Percentiles rank a stretch among this genome's conserved stretches.
Conservation (phyloP, 805 yeast species). For the Pichia insulana region DNA sequence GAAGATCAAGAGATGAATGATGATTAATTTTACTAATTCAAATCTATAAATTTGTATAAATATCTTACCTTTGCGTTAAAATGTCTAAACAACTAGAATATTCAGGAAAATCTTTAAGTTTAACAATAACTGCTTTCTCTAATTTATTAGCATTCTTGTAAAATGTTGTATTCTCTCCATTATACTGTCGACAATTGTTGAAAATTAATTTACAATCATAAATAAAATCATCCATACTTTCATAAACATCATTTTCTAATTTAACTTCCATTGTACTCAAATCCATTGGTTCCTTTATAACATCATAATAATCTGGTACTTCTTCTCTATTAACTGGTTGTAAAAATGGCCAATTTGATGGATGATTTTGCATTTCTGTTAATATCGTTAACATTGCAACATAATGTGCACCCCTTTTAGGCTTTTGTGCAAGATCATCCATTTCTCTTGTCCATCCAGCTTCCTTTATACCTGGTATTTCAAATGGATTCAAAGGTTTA, state of each 20-base stretch:
- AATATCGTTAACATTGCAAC: conserved; percentile 85
- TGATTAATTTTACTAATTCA: not conserved
- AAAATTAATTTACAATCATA: conserved; percentile 82
- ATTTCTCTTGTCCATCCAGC: conserved; percentile 98
- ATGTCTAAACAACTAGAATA: conserved; percentile 72
- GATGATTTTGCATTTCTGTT: conserved; percentile 85
- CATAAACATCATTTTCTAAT: conserved; percentile 85
- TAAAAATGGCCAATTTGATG: conserved; percentile 97
- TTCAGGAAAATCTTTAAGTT: conserved; percentile 86
- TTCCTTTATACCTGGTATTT: conserved; percentile 84
- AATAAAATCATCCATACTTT: conserved; percentile 81
- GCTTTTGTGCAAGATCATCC: conserved; percentile 93
- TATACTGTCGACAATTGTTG: conserved; percentile 86
- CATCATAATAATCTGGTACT: conserved; percentile 93
- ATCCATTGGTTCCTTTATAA: conserved; percentile 97
- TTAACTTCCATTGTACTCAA: conserved; percentile 90
- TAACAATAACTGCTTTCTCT: conserved; percentile 77
- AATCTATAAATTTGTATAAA: not conserved
- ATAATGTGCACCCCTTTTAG: conserved; percentile 90
- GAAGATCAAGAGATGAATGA: conserved; percentile 7
- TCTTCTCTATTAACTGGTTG: conserved; percentile 89
- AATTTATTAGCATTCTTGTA: conserved; percentile 90
- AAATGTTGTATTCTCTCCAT: conserved; percentile 90
- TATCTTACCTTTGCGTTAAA: conserved; percentile 12
- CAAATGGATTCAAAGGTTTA: conserved; percentile 64